Conservation (phyloP, 345 rosid species). For the Crucihimalaya himalaica region DNA sequence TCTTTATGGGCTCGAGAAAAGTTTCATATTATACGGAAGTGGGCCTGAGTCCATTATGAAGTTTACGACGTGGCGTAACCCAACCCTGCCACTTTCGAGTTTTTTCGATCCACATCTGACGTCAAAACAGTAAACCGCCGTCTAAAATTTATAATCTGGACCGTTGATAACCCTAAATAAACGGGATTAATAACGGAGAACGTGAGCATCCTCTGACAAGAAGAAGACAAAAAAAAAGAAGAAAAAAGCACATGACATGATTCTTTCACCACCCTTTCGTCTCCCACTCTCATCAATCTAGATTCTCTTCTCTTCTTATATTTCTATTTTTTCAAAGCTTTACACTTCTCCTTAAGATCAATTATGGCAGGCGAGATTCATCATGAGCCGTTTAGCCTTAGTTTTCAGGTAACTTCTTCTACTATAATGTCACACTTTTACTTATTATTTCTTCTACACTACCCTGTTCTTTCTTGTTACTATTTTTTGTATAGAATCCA, state of each 20-base stretch:
- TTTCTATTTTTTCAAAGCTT: background rate
- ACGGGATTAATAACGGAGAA: conserved; percentile 43
- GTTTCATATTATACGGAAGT: background rate
- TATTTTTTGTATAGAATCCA: too few relatives aligned
- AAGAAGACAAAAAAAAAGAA: conserved; percentile 27
- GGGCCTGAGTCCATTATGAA: conserved; percentile 2
- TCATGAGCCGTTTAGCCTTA: conserved; percentile 61
- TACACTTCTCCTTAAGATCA: background rate
- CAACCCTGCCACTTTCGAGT: conserved; percentile 13
- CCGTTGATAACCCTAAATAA: conserved; percentile 37
- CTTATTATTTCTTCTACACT: conserved; percentile 11
- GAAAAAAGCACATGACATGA: conserved; percentile 39
- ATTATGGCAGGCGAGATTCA: conserved; percentile 62
- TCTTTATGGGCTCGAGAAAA: conserved; percentile 10
- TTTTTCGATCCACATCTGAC: conserved; percentile 26
- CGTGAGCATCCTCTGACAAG: conserved; percentile 33
- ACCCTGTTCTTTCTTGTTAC: background rate
- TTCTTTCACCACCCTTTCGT: conserved; percentile 41
- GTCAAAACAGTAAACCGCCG: conserved; percentile 34
- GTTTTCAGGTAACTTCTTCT: conserved; percentile 56
- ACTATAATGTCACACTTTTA: background rate
- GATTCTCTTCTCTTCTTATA: conserved; percentile 20
- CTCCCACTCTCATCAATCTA: conserved; percentile 25
- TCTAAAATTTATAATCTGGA: conserved; percentile 16
- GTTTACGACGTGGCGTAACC: conserved; percentile 28